Conservation (phyloP, 352 stramenopile genomes). For the Pythium vanterpoolii region DNA sequence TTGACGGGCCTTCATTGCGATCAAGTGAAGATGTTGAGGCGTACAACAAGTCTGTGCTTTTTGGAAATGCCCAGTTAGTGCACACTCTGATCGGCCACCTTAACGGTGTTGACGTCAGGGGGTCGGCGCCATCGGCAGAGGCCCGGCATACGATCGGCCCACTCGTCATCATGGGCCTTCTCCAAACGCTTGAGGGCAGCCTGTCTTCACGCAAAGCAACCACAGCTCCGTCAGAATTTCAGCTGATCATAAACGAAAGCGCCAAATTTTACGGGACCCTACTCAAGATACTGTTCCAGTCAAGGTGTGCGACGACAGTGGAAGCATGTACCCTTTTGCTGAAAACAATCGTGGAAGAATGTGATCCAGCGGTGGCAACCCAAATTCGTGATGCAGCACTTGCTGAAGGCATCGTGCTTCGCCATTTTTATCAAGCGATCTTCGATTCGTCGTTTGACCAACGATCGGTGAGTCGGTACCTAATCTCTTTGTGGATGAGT, state of each 20-base stretch:
- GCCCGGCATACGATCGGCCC: conserved; percentile 34
- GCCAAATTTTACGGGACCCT: conserved; percentile 78
- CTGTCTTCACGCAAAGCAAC: conserved; percentile 88
- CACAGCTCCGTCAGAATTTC: conserved; percentile 70
- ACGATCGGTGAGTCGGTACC: conserved; percentile 90
- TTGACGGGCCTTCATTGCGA: conserved; percentile 47
- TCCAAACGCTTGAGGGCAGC: conserved; percentile 89
- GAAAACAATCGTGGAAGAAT: conserved; percentile 90
- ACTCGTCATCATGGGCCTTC: conserved; percentile 89
- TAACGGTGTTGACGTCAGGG: conserved; percentile 53
- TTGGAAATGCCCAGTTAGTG: conserved; percentile 65
- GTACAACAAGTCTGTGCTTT: conserved; percentile 75
- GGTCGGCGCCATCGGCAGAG: conserved; percentile 17
- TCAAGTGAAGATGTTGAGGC: conserved; percentile 68
- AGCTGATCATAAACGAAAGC: conserved; percentile 51
- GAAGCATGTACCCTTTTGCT: conserved; percentile 90
- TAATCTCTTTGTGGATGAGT: conserved; percentile 95
- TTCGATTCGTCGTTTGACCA: conserved; percentile 93
- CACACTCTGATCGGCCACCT: conserved; percentile 62
- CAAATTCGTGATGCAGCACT: conserved; percentile 91
- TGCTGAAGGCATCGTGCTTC: conserved; percentile 90
- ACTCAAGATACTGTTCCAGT: conserved; percentile 89
- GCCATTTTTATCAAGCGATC: conserved; percentile 91
- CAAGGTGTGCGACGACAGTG: conserved; percentile 81
- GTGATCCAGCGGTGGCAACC: conserved; percentile 67